A percentile compares a stretch with the other conserved stretches of the same genome.
phyloP scores from a whole-genome alignment of 2,329 filamentous ascomycete genomes.

The Fusarium acutatum region DNA sequence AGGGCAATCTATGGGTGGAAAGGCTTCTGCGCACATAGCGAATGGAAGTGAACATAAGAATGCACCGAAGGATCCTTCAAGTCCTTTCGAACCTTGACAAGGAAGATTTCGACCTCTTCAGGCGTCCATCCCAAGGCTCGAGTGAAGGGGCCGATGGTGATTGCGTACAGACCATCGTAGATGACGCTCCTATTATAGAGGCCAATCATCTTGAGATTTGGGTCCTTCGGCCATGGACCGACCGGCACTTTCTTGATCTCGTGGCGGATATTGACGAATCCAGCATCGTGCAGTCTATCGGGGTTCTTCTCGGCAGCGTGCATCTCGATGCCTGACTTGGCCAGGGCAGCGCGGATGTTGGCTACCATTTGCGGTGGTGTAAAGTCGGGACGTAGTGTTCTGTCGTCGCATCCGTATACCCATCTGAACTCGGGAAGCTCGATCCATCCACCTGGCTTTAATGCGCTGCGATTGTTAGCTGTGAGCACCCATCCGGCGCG shows the following conservation, averaged over 20 bases:
- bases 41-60: slow-evolving; percentile 30
- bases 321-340: slow-evolving; percentile 44
- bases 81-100: slow-evolving; percentile 46
- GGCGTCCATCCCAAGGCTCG: slow-evolving; percentile 46
- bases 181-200: slow-evolving; percentile 44
- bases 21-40: slow-evolving; percentile 22
- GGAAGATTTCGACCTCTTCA: slow-evolving; percentile 46
- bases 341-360: slow-evolving; percentile 41
- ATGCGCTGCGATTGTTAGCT: slow-evolving; percentile 8
- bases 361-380: slow-evolving; percentile 44
- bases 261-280: slow-evolving; percentile 52
- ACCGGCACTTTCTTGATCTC: slow-evolving; percentile 55
- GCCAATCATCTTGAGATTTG: slow-evolving; percentile 55
- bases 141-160: slow-evolving; percentile 48
- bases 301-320: slow-evolving; percentile 42
- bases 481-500: neutral
- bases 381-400: slow-evolving; percentile 36
- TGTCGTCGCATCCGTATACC: slow-evolving; percentile 43
- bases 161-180: slow-evolving; percentile 44
- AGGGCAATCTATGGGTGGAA: neutral
- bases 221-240: slow-evolving; percentile 58
- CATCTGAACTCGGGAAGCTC: slow-evolving; percentile 51
- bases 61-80: slow-evolving; percentile 40
- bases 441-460: slow-evolving; percentile 57
- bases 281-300: slow-evolving; percentile 44